Percentiles rank a stretch among this genome's conserved stretches.
These are phyloP conservation scores for Termitomyces eurrhizus DNA, from an alignment of 768 basidiomycete genomes.

Conservation along the genomic window DNA sequence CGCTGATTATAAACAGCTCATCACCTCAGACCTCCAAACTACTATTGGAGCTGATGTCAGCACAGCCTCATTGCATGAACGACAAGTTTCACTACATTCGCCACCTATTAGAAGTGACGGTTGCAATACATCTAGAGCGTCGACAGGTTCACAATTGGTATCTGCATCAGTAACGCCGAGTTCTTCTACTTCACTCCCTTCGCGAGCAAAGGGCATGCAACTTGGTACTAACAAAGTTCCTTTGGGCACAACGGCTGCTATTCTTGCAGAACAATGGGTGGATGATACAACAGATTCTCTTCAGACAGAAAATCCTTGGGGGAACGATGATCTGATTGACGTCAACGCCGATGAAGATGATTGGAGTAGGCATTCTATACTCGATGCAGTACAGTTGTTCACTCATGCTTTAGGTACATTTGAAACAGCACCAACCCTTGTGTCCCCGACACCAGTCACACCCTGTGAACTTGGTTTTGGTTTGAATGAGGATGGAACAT, in stretches of 20 bases:
- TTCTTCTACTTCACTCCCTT: constrained; percentile 17
- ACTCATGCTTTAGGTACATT: constrained; percentile 56
- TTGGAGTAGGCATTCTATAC: constrained; percentile 69
- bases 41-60: constrained; percentile 42
- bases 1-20: constrained; percentile 44
- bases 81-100: constrained; percentile 43
- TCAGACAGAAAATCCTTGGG: constrained; percentile 59
- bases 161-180: constrained; percentile 9
- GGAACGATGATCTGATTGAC: constrained; percentile 81
- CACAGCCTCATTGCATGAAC: constrained; percentile 24
- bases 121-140: neutral
- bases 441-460: constrained; percentile 14
- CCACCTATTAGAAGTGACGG: constrained; percentile 19
- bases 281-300: constrained; percentile 47
- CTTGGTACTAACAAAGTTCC: constrained; percentile 56
- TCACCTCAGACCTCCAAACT: constrained; percentile 68
- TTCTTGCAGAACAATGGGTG: constrained; percentile 50
- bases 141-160: neutral
- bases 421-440: constrained; percentile 43
- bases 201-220: constrained; percentile 60
- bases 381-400: constrained; percentile 1
- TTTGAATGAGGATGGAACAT: neutral
- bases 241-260: constrained; percentile 25
- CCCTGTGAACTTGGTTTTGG: neutral
- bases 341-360: constrained; percentile 91